Base-by-base conservation (phyloP, 2,329 filamentous ascomycete species). In the Botrytis fabae region DNA sequence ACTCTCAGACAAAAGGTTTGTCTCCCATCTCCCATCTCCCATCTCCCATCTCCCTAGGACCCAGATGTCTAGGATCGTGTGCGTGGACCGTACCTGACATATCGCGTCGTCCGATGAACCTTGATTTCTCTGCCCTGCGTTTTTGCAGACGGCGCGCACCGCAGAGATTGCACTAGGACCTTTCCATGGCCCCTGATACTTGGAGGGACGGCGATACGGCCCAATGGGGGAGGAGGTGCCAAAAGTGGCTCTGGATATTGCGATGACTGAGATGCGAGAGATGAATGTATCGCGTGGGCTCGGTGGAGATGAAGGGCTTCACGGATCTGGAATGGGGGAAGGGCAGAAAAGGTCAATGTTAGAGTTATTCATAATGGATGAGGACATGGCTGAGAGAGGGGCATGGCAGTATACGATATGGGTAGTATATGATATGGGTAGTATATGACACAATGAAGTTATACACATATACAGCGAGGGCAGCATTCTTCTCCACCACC, bases 71-170 rank as follows among this genome's bases (percentile, higher is more conserved):
- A 9, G 51, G 51, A 32, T 57, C 51, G 28, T 57, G 28, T 57
- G 51, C 51, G 51, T 28, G 51, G 18, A 16, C 51, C 14, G 51
- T 57, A 7, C 51, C 51, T 57, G 51, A 57, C 51, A 57, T 28
- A 18, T 57, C n/a, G 51, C n/a, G n/a, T 54, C 51, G n/a, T 57
- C 51, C n/a, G 51, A 57, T 57, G 51, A 57, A 57, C 51, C 51
- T 28, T 57, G 51, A 54, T 28, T 54, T 54, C 38, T 16, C 12
- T 14, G 14, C 22, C 10, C 48, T 51, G 22, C 10, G 22, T 6
- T 51, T 5, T 12, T 14, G 2, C 12, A 22, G 22, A 51, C 25
- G 10, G 48, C 10, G 14, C 25, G 22, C 10, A 3, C 6, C 5
- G 25, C 2, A 16, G 5, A 9, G 51, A 28, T 57, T 28, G 51